Conservation (phyloP, 2,329 filamentous ascomycete species). For the Alternaria sp. region DNA sequence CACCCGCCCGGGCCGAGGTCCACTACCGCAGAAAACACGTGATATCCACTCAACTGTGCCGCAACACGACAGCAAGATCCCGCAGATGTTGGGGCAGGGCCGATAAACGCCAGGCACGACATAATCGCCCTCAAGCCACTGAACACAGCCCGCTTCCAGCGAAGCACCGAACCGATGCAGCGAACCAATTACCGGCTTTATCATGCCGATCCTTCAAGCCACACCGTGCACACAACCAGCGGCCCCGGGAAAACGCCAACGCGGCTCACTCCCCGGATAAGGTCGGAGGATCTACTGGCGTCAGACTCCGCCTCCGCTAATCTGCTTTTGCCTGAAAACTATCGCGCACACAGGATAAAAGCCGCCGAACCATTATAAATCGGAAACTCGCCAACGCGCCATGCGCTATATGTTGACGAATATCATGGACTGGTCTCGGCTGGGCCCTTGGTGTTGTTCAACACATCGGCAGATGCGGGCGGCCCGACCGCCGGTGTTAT, state of each 20-base stretch:
- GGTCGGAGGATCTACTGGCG: not conserved
- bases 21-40: not conserved
- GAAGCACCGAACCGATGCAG: not conserved
- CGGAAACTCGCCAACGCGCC: not conserved
- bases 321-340: not conserved
- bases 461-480: constrained; percentile 5
- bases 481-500: not conserved
- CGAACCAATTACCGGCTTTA: not conserved
- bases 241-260: not conserved
- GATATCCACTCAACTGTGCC: not conserved
- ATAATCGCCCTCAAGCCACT: not conserved
- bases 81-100: not conserved
- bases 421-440: not conserved
- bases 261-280: not conserved
- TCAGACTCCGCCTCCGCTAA: not conserved
- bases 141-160: not conserved
- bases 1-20: not conserved
- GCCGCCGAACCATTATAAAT: not conserved
- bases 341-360: not conserved
- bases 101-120: not conserved
- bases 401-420: constrained; percentile 2
- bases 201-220: not conserved
- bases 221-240: not conserved
- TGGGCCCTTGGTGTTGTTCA: not conserved
- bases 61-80: not conserved